Evolutionary conservation across 2,329 filamentous ascomycete species (phyloP).

Genomic region (Fusarium longipes): DNA sequence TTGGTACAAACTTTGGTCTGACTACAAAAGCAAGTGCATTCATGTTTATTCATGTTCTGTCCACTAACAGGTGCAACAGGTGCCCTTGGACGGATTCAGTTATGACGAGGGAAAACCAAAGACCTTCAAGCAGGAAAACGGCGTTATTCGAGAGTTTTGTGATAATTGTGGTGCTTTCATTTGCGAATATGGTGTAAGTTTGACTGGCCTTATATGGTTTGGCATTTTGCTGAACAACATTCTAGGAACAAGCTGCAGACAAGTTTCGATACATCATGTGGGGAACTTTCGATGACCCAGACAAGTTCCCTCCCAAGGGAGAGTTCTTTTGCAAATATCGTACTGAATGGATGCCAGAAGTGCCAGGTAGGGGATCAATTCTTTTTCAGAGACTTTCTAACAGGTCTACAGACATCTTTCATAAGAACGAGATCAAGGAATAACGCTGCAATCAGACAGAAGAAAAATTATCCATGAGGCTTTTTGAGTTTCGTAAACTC

Average conservation of each 20-base stretch:
- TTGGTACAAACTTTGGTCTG: conserved; percentile 30
- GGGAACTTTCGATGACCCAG: conserved; percentile 62
- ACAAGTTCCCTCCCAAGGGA: conserved; percentile 62
- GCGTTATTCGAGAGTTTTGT: conserved; percentile 28
- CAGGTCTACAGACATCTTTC: conserved; percentile 9
- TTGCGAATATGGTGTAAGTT: conserved; percentile 32
- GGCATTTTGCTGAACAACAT: not conserved
- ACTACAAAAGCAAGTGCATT: conserved; percentile 7
- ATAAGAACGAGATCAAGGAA: conserved; percentile 27
- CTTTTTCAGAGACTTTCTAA: not conserved
- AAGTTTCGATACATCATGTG: conserved; percentile 57
- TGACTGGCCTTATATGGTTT: no score
- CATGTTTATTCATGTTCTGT: rapidly evolving
- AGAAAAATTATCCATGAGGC: no score
- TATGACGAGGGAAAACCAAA: conserved; percentile 23
- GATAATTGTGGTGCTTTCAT: conserved; percentile 32
- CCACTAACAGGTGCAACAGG: not conserved
- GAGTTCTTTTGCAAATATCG: conserved; percentile 65
- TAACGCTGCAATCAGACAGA: not conserved
- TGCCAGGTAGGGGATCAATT: conserved; percentile 21
- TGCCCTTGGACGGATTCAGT: conserved; percentile 11
- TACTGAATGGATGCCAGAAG: conserved; percentile 56
- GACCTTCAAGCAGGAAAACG: conserved; percentile 27
- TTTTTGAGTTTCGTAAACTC: no score
- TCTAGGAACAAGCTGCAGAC: conserved; percentile 56